Evolutionary conservation across 1,139 yeast species (phyloP), one percentile per base, ranked within the genome.

Genomic region (Candida frijolesensis): DNA sequence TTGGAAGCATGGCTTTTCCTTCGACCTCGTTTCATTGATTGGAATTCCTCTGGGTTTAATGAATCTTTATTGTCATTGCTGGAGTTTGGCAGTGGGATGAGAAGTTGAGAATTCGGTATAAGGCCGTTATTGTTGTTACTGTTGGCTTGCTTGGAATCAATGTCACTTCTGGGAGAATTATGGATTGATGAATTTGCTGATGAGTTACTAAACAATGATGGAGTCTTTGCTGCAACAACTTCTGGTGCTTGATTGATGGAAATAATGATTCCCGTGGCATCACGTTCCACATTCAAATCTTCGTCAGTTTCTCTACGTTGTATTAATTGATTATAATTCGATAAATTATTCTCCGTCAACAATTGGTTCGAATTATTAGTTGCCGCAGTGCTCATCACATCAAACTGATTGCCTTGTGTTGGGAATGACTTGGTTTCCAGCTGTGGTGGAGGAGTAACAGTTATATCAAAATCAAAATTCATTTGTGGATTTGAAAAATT

Each of bases 131-230:
- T 25, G 42, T 47, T 51, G 1, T 51, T 53, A 18, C 32, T 45
- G 6, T 29, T 45, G 12, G 41, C 14, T 25, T 25, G 29, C 8
- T 25, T 25, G 4, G 29, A 25, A 42, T 40, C 25, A 18, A 27
- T 14, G 16, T 43, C 34, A 27, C 44, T 46, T 43, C 54, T 47
- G 4, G 66, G 65, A 4, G 67, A 62, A 51, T 63, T 63, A 47
- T 57, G 61, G 14, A 59, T 54, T 4, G 72, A 64, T 2, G 76
- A 70, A 51, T 65, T 67, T 27, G 70, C 72, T 11, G 73, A 67
- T 2, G 77, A 71, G 56, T 74, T 74, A 53, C 78, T 71, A 57
- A 76, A 76, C 19, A 76, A 61, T 7, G 80, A 75, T 1, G 80
- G 81, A 0, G 80, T 76, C 50, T 64, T 65, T 2, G 74, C 61